Conservation (phyloP, 768 basidiomycete species). For the Leucogyrophana mollusca region DNA sequence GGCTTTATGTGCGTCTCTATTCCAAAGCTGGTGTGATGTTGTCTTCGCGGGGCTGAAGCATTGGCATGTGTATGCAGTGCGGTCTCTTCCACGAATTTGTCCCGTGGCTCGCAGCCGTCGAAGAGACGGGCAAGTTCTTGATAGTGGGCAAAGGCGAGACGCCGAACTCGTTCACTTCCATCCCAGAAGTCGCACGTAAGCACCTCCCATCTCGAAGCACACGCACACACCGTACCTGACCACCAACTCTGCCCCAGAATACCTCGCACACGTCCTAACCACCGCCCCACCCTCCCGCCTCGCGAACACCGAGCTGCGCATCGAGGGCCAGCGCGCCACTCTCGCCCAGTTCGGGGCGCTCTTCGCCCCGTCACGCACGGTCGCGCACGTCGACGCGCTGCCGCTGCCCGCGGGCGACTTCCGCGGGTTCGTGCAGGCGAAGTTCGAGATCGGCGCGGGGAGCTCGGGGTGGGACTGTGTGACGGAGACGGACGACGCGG, state of each 20-base stretch:
- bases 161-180: constrained; percentile 21
- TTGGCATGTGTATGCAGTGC: constrained; percentile 5
- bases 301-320: constrained; percentile 16
- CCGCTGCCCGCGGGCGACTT: constrained; percentile 8
- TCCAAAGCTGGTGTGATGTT: too few relatives aligned
- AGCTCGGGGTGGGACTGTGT: constrained; percentile 19
- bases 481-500: constrained; percentile 9
- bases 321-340: constrained; percentile 20
- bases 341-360: constrained; percentile 12
- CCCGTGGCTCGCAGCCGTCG: constrained; percentile 18
- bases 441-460: constrained; percentile 12
- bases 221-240: neutral
- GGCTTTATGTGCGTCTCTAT: constrained; percentile 23
- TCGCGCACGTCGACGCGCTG: constrained; percentile 12
- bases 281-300: constrained; percentile 9
- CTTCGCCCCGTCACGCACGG: constrained; percentile 3
- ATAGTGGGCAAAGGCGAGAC: constrained; percentile 19
- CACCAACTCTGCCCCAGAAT: constrained; percentile 7
- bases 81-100: constrained; percentile 24
- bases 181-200: constrained; percentile 19
- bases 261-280: constrained; percentile 21
- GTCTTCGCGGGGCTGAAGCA: neutral
- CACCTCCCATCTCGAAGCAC: constrained; percentile 4
- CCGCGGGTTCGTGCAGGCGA: constrained; percentile 14
- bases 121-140: constrained; percentile 11